These are phyloP conservation scores for Lecanicillium sp. DNA, from an alignment of 2,329 filamentous ascomycete genomes.

Conservation along the genomic window DNA sequence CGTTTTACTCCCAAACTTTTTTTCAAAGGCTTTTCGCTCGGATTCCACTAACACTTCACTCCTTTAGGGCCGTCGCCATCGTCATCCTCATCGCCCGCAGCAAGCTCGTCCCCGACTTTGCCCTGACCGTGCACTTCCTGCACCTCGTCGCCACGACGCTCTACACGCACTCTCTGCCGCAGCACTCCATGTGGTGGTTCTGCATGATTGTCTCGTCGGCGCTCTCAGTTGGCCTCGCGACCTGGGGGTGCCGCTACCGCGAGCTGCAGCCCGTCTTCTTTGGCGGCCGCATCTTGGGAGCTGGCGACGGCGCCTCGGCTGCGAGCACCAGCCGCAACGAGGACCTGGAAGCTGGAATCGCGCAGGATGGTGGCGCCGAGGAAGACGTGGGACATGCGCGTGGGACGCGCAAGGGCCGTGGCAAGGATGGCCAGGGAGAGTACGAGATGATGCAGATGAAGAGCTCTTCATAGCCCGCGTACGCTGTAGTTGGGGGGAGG, in stretches of 20 bases:
- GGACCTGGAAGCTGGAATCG: slow-evolving; percentile 14
- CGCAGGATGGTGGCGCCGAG: slow-evolving; percentile 23
- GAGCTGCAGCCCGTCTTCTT: slow-evolving; percentile 87
- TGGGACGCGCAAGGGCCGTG: slow-evolving; percentile 43
- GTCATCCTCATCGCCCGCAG: slow-evolving; percentile 78
- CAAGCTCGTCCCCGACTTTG: slow-evolving; percentile 93
- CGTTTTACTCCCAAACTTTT: slow-evolving; percentile 14
- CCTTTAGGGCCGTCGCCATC: slow-evolving; percentile 69
- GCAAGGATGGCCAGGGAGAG: slow-evolving; percentile 47
- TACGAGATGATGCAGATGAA: slow-evolving; percentile 60
- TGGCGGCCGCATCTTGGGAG: slow-evolving; percentile 41
- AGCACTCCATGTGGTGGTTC: slow-evolving; percentile 81
- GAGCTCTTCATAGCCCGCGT: slow-evolving; percentile 4
- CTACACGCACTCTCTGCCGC: slow-evolving; percentile 70
- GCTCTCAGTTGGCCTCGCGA: slow-evolving; percentile 53
- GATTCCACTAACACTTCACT: background rate
- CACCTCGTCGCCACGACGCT: slow-evolving; percentile 71
- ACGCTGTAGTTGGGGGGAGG: background rate
- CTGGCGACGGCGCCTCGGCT: slow-evolving; percentile 11
- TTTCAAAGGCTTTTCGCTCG: slow-evolving; percentile 1
- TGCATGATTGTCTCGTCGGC: slow-evolving; percentile 41
- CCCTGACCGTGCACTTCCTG: slow-evolving; percentile 77
- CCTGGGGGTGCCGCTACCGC: slow-evolving; percentile 87
- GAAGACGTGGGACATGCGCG: slow-evolving; percentile 44
- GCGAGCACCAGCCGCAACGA: slow-evolving; percentile 9